Evolutionary conservation across 2,329 filamentous ascomycete species (phyloP).

Genomic region (Sarocladium strictum): DNA sequence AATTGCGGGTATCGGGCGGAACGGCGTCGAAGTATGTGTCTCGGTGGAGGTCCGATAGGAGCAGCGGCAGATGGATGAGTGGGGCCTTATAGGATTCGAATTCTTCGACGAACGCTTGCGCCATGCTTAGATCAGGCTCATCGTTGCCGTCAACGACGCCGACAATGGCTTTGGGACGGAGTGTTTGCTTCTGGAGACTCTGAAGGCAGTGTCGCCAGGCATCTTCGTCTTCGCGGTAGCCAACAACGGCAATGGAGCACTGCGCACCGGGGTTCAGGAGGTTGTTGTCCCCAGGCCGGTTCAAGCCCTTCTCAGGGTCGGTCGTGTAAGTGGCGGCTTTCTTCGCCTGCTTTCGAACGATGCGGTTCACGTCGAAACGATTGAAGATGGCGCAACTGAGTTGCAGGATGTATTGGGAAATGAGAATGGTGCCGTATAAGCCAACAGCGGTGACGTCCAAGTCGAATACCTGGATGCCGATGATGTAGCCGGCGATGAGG

Average conservation of each 20-base stretch:
- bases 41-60: conserved; percentile 13
- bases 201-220: conserved; percentile 13
- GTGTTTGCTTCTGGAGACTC: conserved; percentile 12
- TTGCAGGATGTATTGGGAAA: conserved; percentile 13
- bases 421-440: conserved; percentile 13
- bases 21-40: conserved; percentile 12
- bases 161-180: conserved; percentile 12
- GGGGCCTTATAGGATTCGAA: conserved; percentile 11
- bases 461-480: conserved; percentile 9
- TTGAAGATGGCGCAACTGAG: conserved; percentile 13
- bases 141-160: conserved; percentile 14
- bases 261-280: conserved; percentile 12
- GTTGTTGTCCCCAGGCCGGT: neutral
- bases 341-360: conserved; percentile 10
- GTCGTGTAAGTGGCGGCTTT: conserved; percentile 5
- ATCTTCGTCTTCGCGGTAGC: conserved; percentile 14
- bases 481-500: conserved; percentile 7
- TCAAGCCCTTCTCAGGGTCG: conserved; percentile 9
- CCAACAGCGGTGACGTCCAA: conserved; percentile 11
- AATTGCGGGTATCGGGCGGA: conserved; percentile 8
- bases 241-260: conserved; percentile 13
- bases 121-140: conserved; percentile 13
- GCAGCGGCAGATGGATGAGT: conserved; percentile 13
- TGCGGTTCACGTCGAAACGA: conserved; percentile 12
- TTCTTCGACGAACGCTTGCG: conserved; percentile 11